Base-by-base conservation (phyloP, 2,329 filamentous ascomycete genomes). In the Sphaerostilbella broomeana region DNA sequence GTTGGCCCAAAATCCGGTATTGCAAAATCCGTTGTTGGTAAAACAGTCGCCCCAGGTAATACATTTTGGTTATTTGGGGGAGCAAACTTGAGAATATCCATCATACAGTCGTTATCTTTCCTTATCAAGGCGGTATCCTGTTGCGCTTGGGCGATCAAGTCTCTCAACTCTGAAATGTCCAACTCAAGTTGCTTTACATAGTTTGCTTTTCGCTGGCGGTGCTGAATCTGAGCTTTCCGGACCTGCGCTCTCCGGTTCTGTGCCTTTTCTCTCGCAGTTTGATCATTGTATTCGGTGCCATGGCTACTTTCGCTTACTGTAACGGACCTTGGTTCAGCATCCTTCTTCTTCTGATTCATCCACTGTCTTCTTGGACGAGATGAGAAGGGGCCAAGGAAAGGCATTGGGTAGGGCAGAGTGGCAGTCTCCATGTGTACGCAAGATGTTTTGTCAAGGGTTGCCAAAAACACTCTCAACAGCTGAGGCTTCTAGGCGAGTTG, bases 171-270 rank as follows among this genome's bases (percentile, higher is more conserved):
- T 11, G 63, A 59, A 13, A 72, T 57, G 48, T 76, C 71, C 44
- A 66, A 57, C 59, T 77, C 73, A 20, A 77, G 67, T 57, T 75
- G 61, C 50, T 67, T 68, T 46, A 70, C 63, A 51, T 77, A 73
- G 52, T 75, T 68, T 35, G 68, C 70, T 50, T 75, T 76, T 50
- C 73, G 69, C 53, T 72, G 67, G 12, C 73, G 70, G 48, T 77
- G 73, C 51, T 74, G 66, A 25, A 69, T 65, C 60, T 77, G 73
- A 2, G 73, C 73, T 16, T 62, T 64, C 3, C 72, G 59, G 36
- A 77, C 72, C 46, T 77, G 73, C 3, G 67, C 65, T 1, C 73
- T 65, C 4, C 73, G 67, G 12, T 61, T 45, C 49, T 68, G 62
- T 16, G 67, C 59, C 52, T 71, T 73, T 38, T 65, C 60, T 48